Evolutionary conservation across 257 asterid species (phyloP), one percentile per base, ranked within the genome.

Genomic region (Henckelia pumila): DNA sequence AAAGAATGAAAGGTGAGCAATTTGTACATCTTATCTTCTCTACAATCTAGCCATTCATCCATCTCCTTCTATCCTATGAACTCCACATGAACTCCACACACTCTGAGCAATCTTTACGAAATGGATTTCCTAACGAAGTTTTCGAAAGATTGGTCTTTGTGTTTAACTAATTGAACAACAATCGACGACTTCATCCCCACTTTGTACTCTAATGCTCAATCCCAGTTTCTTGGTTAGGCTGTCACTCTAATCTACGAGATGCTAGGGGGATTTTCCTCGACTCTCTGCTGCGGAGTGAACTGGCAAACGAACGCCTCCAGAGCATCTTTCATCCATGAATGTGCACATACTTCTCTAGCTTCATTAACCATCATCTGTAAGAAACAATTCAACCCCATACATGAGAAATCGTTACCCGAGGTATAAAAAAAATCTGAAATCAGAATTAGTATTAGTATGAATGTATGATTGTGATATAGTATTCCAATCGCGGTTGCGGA

Each of bases 261-360:
- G 20, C 55, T 40, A 1, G 19, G 28, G 28, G 67, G 59, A 19
- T 76, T 78, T 63, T 71, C 86, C 59, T 81, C 83, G 14, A 19
- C 75, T 56, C 56, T 37, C 57, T 69, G 77, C 28, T 9, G 70
- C n/a, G 59, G 64, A 3, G 66, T 76, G 69, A 81, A 71, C 63
- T 74, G 83, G 58, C 74, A 14, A 8, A 86, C 83, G 11, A 92
- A 86, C 11, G 68, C 73, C 53, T 92, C 93, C 68, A 93, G 75
- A 9, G 99, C 99, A 71, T 90, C 94, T 65, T 83, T 93, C 99
- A 93, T 93, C 99, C 99, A 93, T 1, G 68, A 71, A 72, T 86
- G 88, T 0, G 78, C 66, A 53, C 99, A 93, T 14, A 70, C 77
- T 70, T 81, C 93, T 59, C 81, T 80, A 13, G 99, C 99, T 80